Evolutionary conservation across 352 stramenopile species (phyloP).

Genomic region (Thraustochytrium striatum): DNA sequence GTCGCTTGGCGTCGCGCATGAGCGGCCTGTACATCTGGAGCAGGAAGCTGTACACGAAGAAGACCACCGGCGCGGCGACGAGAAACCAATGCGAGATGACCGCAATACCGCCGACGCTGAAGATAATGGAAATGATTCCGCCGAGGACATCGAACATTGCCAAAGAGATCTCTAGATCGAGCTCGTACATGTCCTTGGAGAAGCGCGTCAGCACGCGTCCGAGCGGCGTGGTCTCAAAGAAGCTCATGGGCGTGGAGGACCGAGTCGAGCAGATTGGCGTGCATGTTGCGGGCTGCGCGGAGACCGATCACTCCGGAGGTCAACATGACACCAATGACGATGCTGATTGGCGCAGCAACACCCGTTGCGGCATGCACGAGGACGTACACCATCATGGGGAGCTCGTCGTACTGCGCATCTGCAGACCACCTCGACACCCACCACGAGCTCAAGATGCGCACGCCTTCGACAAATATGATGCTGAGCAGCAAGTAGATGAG

Average conservation of each 20-base stretch:
- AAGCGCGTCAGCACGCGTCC: constrained; percentile 70
- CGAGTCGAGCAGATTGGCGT: constrained; percentile 5
- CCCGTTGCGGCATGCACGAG: not conserved
- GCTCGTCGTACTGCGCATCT: not conserved
- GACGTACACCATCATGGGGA: constrained; percentile 49
- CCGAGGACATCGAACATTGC: constrained; percentile 55
- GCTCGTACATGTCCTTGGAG: constrained; percentile 67
- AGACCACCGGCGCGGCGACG: not conserved
- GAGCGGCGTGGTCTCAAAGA: constrained; percentile 64
- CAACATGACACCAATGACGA: constrained; percentile 65
- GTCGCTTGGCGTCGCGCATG: constrained; percentile 72
- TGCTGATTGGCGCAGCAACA: not conserved
- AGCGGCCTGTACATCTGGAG: constrained; percentile 56
- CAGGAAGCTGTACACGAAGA: constrained; percentile 8
- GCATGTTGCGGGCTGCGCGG: constrained; percentile 54
- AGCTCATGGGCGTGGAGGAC: constrained; percentile 59
- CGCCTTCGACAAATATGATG: constrained; percentile 66
- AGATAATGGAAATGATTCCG: constrained; percentile 50
- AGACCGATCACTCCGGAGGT: constrained; percentile 60
- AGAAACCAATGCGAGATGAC: constrained; percentile 19
- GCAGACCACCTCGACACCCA: constrained; percentile 91
- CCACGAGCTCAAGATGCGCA: constrained; percentile 76
- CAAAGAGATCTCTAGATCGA: constrained; percentile 61
- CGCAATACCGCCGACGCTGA: not conserved
- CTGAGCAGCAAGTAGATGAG: constrained; percentile 57